Base-by-base conservation (phyloP, 2,329 filamentous ascomycete genomes). In the Diaporthe ilicicola region DNA sequence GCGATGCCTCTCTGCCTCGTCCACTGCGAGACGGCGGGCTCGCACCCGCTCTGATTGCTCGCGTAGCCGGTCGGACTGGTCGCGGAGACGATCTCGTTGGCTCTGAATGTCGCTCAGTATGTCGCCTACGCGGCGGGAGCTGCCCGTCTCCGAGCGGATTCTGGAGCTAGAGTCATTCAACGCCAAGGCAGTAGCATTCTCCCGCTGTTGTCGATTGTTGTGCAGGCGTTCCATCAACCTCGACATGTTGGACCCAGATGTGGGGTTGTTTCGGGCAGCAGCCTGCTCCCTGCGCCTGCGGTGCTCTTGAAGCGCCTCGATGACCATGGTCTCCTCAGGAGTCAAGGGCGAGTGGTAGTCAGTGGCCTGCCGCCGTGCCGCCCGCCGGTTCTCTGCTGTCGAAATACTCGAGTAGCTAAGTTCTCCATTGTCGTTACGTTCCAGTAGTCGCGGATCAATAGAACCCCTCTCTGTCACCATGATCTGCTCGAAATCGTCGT, bases 401-500 rank as follows among this genome's bases (percentile, higher is more conserved):
- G 75, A 73, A 24, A 70, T 73, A 66, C 62, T 77, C 59, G 73
- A 74, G 46, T 76, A 17, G 71, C 70, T 71, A 32, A 74, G 72
- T 81, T 83, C 74, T 76, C 80, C 79, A 81, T 86, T 78, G 76
- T 84, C 79, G 78, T 82, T 82, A 37, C 79, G 82, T 68, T 88
- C 85, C 64, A 88, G 80, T 46, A 88, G 81, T 69, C 85, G 81
- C 54, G 88, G 84, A 56, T 89, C 87, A 71, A 89, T 87, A 0
- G 85, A 85, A 67, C 82, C 85, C 32, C 84, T 84, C 69, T 91
- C 89, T 9, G 87, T 84, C 15, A 91, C 84, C 54, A 85, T 82
- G 22, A 91, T 78, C 71, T 87, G 87, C 68, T 89, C 85, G 62
- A 90, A 87, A 4, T 85, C 85, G 32, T 87, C 85, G 66, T 89